Evolutionary conservation across 2,329 filamentous ascomycete genomes (phyloP), one percentile per base, ranked within the genome.

Genomic region (Colletotrichum echinochloae): DNA sequence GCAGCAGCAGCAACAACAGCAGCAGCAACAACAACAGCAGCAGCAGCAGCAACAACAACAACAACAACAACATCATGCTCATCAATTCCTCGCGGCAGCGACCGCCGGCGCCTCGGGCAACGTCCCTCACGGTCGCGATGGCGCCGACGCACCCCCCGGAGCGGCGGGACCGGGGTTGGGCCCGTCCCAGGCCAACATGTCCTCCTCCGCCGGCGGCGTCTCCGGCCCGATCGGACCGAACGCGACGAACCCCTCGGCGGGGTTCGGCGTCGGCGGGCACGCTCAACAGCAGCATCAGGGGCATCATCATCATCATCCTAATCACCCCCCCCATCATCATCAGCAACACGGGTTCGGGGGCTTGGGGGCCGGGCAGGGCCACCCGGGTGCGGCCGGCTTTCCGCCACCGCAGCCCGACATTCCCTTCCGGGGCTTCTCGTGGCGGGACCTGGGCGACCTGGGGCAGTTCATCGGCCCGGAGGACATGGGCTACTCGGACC

Each of bases 401-500:
- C 56, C 56, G 26, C 56, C 56, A n/a, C 56, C 55, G 12, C 67
- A 66, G 16, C 28, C 67, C 3, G 63, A 70, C 3, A 41, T 70
- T 9, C 51, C 83, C 61, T 81, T 85, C 2, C 86, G 89, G 61
- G 86, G 88, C 52, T 90, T 90, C 77, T 89, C 87, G 0, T 90
- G 88, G 88, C 81, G 89, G 1, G 87, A 90, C 74, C 79, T 90
- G 6, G 86, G 87, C 67, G 88, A 88, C 1, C 84, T 90, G 2
- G 87, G 87, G 0, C 87, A 90, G 72, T 89, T 87, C 69, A 81
- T 81, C 28, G 66, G 65, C 20, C 60, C 65, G 7, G 48, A 66
- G 2, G 70, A 69, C 41, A 60, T 64, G 55, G 37, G 11, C 56
- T 70, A 66, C 30, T 56, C 67, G 1, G 67, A 70, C 23, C 62